Evolutionary conservation across 371 early-diverging fungal genomes (phyloP).

Genomic region (Chytridium lagenaria): DNA sequence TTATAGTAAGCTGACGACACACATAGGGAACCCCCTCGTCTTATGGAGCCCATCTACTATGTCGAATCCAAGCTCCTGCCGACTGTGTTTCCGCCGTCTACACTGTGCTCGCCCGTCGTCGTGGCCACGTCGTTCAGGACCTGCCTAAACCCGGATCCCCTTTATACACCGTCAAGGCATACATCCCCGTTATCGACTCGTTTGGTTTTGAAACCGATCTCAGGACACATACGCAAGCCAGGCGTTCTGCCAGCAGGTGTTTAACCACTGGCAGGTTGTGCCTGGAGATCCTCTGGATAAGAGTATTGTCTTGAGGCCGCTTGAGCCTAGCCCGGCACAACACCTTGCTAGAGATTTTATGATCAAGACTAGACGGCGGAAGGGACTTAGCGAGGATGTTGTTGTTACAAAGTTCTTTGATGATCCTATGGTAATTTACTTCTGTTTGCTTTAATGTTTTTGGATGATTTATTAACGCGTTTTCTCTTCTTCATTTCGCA

Average conservation of each 20-base stretch:
- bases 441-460: neutral
- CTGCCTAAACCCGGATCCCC: constrained; percentile 95
- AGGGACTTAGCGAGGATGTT: constrained; percentile 90
- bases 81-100: constrained; percentile 95
- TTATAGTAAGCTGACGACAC: neutral
- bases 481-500: neutral
- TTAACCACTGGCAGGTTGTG: constrained; percentile 97
- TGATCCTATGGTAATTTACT: constrained; percentile 72
- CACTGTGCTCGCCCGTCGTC: constrained; percentile 89
- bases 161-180: constrained; percentile 90
- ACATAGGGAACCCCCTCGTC: constrained; percentile 84
- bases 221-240: constrained; percentile 93
- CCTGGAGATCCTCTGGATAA: constrained; percentile 97
- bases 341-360: constrained; percentile 96
- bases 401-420: constrained; percentile 94
- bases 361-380: constrained; percentile 96
- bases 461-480: too few species aligned
- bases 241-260: constrained; percentile 94
- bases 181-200: constrained; percentile 94
- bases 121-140: constrained; percentile 97
- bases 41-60: constrained; percentile 96
- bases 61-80: constrained; percentile 97
- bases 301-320: constrained; percentile 80
- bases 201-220: constrained; percentile 97
- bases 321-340: constrained; percentile 87